Evolutionary conservation across 1,284 basidiomycete species (phyloP), one percentile per base, ranked within the genome.

Genomic region (Sutorius eximius): DNA sequence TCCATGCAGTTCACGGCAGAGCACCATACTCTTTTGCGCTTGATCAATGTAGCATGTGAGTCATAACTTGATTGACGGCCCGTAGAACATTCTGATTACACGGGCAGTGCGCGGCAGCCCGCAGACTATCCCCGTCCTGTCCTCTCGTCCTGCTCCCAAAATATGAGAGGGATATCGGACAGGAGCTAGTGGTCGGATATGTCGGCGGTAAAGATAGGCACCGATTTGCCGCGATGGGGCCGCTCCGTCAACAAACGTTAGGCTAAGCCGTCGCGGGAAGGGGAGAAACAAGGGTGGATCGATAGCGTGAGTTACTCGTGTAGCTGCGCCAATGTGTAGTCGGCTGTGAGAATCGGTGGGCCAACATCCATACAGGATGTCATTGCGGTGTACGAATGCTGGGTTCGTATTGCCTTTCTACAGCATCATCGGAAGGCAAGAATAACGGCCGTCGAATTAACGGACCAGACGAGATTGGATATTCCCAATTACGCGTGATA

Each of bases 1-100:
- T 53, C 52, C 67, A 53, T 42, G 61, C 63, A 61, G 50, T 43
- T 63, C 49, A 62, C 53, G 44, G 65, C 65, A 65, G 55, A 60
- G 64, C 49, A 57, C 45, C 50, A 52, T 49, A 48, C 43, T 30
- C 53, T 33, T 40, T 53, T 59, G 36, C 48, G 52, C 47, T 46
- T 53, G 52, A 65, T 67, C 65, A 40, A 41, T 51, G 55, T 50
- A 53, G 52, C 53, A 68, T 67, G 64, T 59, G 61, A 61, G 68
- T 54, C 50, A 55, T 45, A 29, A 41, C 34, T n/a, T 53, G 57
- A 57, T 62, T 55, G 67, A 61, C 59, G 47, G 49, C 15, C 52
- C 36, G 42, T 55, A 43, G 54, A 56, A 57, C 53, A 40, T 52
- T 56, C 56, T 49, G 49, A 60, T 62, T 48, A 68, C 65, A 64